Evolutionary conservation across 192 early-diverging fungal species (phyloP).

Genomic region (Podila minutissima): DNA sequence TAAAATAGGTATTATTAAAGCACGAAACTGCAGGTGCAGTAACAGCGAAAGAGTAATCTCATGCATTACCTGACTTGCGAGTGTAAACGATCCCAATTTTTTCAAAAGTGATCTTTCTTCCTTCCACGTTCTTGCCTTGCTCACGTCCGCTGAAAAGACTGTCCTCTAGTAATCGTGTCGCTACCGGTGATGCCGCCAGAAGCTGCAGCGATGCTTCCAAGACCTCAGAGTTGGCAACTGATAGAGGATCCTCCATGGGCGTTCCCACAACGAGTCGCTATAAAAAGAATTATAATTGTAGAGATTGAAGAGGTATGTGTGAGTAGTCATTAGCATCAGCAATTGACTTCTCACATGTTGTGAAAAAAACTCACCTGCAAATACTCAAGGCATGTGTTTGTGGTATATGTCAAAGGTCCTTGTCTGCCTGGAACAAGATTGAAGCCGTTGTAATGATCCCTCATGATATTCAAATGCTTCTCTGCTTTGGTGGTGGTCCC

Average conservation of each 20-base stretch:
- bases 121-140: conserved; percentile 20
- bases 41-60: conserved; percentile 7
- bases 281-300: conserved; percentile 2
- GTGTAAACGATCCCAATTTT: conserved; percentile 14
- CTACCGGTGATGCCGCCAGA: conserved; percentile 34
- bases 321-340: not conserved
- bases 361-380: conserved; percentile 35
- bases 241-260: conserved; percentile 27
- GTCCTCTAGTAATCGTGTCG: conserved; percentile 23
- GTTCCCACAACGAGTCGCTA: conserved; percentile 18
- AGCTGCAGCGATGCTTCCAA: conserved; percentile 21
- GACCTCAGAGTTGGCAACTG: conserved; percentile 35
- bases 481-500: conserved; percentile 9
- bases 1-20: not conserved
- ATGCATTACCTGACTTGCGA: conserved; percentile 24
- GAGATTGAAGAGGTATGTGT: conserved; percentile 6
- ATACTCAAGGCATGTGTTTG: conserved; percentile 48
- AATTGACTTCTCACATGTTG: conserved; percentile 2
- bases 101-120: conserved; percentile 20
- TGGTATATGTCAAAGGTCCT: conserved; percentile 37
- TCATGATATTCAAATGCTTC: conserved; percentile 47
- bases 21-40: not conserved
- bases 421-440: conserved; percentile 27
- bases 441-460: conserved; percentile 35
- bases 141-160: conserved; percentile 20